Percentiles rank a stretch among this genome's conserved stretches.
Conservation (phyloP, 2,329 filamentous ascomycete genomes). For the Cyphellophora attinorum region DNA sequence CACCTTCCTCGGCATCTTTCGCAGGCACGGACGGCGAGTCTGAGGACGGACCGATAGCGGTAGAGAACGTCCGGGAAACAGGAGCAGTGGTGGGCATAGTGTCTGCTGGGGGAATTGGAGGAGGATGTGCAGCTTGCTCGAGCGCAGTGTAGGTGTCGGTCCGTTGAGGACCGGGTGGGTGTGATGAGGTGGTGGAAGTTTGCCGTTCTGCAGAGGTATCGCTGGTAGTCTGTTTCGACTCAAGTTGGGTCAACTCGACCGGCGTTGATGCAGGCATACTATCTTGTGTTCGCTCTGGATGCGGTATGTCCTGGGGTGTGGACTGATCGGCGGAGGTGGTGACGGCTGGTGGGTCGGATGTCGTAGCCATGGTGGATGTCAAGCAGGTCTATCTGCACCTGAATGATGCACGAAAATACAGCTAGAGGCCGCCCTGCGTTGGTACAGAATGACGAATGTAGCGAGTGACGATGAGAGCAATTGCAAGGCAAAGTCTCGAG, state of each 20-base stretch:
- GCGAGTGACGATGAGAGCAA: too few relatives aligned
- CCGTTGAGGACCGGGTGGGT: constrained; percentile 9
- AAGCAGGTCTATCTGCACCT: too few relatives aligned
- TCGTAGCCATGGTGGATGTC: too few relatives aligned
- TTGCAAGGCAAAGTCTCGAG: too few relatives aligned
- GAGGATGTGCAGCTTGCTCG: constrained; percentile 13
- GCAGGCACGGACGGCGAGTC: constrained; percentile 14
- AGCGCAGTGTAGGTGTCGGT: constrained; percentile 18
- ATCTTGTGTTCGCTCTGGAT: constrained; percentile 8
- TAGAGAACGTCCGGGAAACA: constrained; percentile 13
- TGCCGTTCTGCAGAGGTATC: constrained; percentile 2
- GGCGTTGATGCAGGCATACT: constrained; percentile 8
- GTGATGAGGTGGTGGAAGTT: constrained; percentile 4
- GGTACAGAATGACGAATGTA: too few relatives aligned
- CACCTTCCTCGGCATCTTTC: constrained; percentile 32
- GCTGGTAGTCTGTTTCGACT: not conserved
- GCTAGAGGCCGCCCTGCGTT: too few relatives aligned
- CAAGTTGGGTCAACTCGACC: constrained; percentile 16
- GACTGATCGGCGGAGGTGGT: constrained; percentile 6
- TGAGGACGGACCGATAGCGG: constrained; percentile 19
- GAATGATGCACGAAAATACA: too few relatives aligned
- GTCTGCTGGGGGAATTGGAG: constrained; percentile 7
- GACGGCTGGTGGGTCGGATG: constrained; percentile 1
- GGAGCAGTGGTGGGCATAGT: constrained; percentile 3
- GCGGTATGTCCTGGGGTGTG: constrained; percentile 13